Conservation (phyloP, 441 rosid species). For the Brassica hybrid region DNA sequence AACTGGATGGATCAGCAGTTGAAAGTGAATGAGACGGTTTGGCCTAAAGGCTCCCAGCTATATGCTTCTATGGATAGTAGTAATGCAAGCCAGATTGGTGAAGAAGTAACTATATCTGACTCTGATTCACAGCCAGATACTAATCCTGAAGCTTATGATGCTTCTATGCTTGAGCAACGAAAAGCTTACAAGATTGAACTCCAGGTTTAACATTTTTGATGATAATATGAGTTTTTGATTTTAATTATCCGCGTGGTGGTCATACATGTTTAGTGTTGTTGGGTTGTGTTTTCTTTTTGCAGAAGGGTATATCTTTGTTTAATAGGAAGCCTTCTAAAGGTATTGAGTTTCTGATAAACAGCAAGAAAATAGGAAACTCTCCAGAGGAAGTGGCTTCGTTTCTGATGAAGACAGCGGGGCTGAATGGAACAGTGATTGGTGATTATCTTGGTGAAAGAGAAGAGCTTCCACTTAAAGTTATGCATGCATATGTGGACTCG, state of each 20-base stretch:
- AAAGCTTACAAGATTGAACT: constrained; percentile 94
- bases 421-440: constrained; percentile 92
- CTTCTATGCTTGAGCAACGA: constrained; percentile 92
- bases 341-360: constrained; percentile 78
- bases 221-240: constrained; percentile 37
- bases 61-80: constrained; percentile 63
- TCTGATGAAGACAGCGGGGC: constrained; percentile 74
- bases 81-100: constrained; percentile 55
- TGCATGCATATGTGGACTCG: constrained; percentile 99
- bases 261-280: no score
- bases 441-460: constrained; percentile 98
- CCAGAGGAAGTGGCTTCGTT: constrained; percentile 92
- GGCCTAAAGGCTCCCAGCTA: constrained; percentile 60
- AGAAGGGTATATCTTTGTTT: constrained; percentile 90
- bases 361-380: constrained; percentile 72
- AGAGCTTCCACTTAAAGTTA: constrained; percentile 83
- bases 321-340: constrained; percentile 97
- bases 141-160: constrained; percentile 76
- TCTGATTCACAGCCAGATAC: constrained; percentile 74
- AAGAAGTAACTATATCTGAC: constrained; percentile 73
- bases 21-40: constrained; percentile 65
- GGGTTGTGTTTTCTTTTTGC: constrained; percentile 46
- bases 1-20: constrained; percentile 94
- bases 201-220: constrained; percentile 54
- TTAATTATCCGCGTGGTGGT: no score